phyloP scores from a whole-genome alignment of 495 filamentous ascomycete species.

The Parathielavia appendiculata region DNA sequence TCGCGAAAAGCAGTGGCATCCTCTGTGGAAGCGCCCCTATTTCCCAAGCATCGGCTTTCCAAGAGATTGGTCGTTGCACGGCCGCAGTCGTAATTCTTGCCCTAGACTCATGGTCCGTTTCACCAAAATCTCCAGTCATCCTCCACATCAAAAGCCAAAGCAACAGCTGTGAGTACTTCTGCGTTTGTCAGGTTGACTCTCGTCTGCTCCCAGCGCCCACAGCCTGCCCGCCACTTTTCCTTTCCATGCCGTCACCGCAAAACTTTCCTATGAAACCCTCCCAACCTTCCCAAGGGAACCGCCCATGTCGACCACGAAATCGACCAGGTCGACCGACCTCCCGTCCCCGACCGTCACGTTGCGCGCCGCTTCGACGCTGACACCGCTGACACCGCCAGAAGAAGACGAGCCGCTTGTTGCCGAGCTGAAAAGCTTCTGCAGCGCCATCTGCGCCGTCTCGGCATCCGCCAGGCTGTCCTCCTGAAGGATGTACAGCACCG shows the following conservation, averaged over 20 bases:
- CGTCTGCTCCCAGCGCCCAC: too few relatives aligned
- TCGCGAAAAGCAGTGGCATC: constrained; percentile 9
- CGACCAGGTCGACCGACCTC: constrained; percentile 45
- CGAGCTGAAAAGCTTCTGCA: constrained; percentile 51
- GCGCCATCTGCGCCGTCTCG: constrained; percentile 48
- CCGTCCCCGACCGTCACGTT: constrained; percentile 41
- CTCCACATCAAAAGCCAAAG: too few relatives aligned
- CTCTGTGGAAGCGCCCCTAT: not conserved
- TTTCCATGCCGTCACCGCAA: not conserved
- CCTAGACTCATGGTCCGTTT: too few relatives aligned
- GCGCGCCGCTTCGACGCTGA: constrained; percentile 30
- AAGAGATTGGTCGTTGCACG: not conserved
- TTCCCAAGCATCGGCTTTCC: not conserved
- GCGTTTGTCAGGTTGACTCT: too few relatives aligned
- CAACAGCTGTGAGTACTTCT: too few relatives aligned
- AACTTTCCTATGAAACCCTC: not conserved
- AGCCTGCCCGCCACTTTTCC: not conserved
- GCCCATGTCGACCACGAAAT: constrained; percentile 25
- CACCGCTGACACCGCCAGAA: too few relatives aligned
- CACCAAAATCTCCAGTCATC: too few relatives aligned
- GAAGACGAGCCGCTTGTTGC: constrained; percentile 31
- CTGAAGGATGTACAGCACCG: constrained; percentile 59
- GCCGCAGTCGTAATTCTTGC: too few relatives aligned
- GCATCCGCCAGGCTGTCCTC: constrained; percentile 48
- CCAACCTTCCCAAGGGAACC: constrained; percentile 10